Evolutionary conservation across 192 early-diverging fungal genomes (phyloP), one percentile per base, ranked within the genome.

Genomic region (Endogone sp.): DNA sequence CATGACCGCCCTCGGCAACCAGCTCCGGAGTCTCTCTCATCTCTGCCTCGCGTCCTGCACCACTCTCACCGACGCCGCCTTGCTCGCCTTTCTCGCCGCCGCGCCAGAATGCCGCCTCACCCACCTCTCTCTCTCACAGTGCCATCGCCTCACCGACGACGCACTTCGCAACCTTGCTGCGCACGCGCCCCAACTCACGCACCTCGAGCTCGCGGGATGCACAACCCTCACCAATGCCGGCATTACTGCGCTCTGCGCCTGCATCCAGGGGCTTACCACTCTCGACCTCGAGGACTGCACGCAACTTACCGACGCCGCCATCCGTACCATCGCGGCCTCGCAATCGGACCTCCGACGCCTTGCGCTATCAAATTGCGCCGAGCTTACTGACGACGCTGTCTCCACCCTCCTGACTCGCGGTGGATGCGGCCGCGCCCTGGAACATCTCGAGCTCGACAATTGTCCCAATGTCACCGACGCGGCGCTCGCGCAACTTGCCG

Each of bases 121-220:
- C 4, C 75, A 81, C 37, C 62, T 85, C 9, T 78, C 76, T 58
- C 62, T 85, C 22, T 82, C 83, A 0, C 71, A 75, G 16, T 85
- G 83, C 57, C 55, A 68, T 10, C 64, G 69, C 10, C 61, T 85
- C 11, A 79, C 80, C 0, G 75, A 80, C 54, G 67, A 65, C 3
- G 60, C 79, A 1, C 67, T 82, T 2, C 72, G 75, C 2, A 65
- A 71, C 2, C 32, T 85, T 11, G 70, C 76, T 3, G 56, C 76
- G 9, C 66, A 73, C 28, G 71, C 71, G 22, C 6, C 62, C 10
- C 31, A 56, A n/a, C 56, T 85, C 13, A 75, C 79, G 3, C 83
- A 82, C n/a, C 65, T 85, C 4, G 79, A 85, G 65, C 62, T 85
- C 21, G 73, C 83, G 0, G 79, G 77, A 23, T 82, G 83, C 62